These are phyloP conservation scores for Termitomyces sp. DNA, from an alignment of 768 basidiomycete species.

Conservation along the genomic window DNA sequence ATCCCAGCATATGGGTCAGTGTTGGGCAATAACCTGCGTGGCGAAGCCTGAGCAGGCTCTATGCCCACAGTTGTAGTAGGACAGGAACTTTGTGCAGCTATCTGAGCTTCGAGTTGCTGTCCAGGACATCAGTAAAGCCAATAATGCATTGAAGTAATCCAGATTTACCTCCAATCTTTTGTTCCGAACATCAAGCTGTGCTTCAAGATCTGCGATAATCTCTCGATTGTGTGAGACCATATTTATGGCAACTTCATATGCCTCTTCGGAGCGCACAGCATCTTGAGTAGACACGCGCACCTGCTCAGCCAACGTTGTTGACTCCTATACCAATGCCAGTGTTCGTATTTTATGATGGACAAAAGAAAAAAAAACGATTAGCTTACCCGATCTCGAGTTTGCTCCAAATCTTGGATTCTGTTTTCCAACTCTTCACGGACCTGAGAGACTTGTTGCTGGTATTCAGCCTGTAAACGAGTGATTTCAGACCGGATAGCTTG, in stretches of 20 bases:
- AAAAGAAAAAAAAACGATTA: neutral
- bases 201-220: neutral
- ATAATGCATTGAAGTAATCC: neutral
- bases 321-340: neutral
- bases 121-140: neutral
- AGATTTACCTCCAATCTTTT: neutral
- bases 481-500: neutral
- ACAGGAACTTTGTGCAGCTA: neutral
- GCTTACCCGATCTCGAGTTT: neutral
- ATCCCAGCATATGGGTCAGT: neutral
- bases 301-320: neutral
- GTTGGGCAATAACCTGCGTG: neutral
- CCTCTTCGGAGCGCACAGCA: neutral
- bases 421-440: neutral
- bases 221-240: neutral
- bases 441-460: neutral
- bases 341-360: neutral
- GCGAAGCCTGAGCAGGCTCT: neutral
- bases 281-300: neutral
- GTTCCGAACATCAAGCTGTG: neutral
- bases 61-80: neutral
- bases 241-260: neutral
- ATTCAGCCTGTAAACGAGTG: neutral
- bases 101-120: neutral
- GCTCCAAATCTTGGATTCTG: neutral